phyloP scores from a whole-genome alignment of 768 basidiomycete genomes.

The Termitomyces sp. region DNA sequence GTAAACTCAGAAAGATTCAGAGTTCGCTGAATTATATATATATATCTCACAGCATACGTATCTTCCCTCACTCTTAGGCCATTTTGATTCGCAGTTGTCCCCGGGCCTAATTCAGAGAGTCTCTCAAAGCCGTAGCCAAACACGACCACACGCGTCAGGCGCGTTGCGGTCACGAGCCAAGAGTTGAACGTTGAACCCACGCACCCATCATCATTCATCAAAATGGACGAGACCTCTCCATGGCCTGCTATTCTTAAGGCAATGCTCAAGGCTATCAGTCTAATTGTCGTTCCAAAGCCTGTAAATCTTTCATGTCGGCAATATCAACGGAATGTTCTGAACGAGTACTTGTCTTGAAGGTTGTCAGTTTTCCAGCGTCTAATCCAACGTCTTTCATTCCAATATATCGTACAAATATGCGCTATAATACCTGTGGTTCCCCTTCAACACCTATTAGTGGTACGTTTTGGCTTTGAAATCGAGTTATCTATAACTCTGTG shows the following conservation, averaged over 20 bases:
- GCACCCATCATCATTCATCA: too few relatives aligned
- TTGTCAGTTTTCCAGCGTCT: slow-evolving; percentile 9
- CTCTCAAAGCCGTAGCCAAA: too few relatives aligned
- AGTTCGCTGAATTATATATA: too few relatives aligned
- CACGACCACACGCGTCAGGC: background rate
- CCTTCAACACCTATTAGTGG: background rate
- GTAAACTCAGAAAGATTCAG: too few relatives aligned
- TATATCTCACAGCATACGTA: too few relatives aligned
- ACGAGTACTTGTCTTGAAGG: background rate
- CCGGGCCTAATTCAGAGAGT: too few relatives aligned
- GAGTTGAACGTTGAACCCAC: too few relatives aligned
- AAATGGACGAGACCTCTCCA: background rate
- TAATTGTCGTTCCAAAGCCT: slow-evolving; percentile 10
- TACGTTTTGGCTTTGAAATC: background rate
- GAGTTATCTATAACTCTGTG: background rate
- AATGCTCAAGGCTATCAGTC: slow-evolving; percentile 1
- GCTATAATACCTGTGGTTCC: background rate
- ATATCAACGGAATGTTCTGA: background rate
- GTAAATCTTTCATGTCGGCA: background rate
- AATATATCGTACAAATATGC: background rate
- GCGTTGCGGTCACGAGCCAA: background rate
- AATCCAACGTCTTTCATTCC: background rate
- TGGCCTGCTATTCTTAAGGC: slow-evolving; percentile 6
- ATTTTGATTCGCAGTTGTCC: too few relatives aligned
- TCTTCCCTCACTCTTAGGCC: too few relatives aligned